These are phyloP conservation scores for Hypocrella siamensis DNA, from an alignment of 2,329 filamentous ascomycete species.

Conservation along the genomic window DNA sequence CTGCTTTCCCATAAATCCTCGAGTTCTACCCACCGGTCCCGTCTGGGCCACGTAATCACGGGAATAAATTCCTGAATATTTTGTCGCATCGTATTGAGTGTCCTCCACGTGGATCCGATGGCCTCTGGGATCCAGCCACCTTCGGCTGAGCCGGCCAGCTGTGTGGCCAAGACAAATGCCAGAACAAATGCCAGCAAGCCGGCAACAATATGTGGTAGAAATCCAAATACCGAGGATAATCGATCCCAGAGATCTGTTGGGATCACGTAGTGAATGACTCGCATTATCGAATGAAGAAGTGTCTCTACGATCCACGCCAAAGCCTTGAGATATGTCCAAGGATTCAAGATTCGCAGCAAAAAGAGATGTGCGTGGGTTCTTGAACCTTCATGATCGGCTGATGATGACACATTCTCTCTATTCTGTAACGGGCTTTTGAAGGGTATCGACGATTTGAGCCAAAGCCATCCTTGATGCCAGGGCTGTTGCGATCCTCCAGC, in stretches of 20 bases:
- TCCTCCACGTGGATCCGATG: conserved; percentile 1
- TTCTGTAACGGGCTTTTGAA: not conserved
- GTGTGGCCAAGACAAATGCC: conserved; percentile 3
- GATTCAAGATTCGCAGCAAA: conserved; percentile 14
- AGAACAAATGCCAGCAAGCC: conserved; percentile 3
- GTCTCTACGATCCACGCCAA: conserved; percentile 10
- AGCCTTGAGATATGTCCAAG: conserved; percentile 14
- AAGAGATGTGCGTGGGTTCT: conserved; percentile 3
- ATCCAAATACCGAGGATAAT: conserved; percentile 3
- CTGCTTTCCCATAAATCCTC: conserved; percentile 7
- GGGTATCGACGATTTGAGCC: conserved; percentile 7
- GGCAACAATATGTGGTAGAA: conserved; percentile 3
- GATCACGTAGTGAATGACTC: conserved; percentile 5
- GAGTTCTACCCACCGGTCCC: conserved; percentile 7
- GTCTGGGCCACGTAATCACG: conserved; percentile 12
- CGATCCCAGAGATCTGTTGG: conserved; percentile 4
- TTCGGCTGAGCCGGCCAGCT: conserved; percentile 1
- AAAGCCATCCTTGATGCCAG: conserved; percentile 8
- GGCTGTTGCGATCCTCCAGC: conserved; percentile 1
- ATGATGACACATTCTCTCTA: too few species aligned
- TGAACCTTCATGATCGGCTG: too few species aligned
- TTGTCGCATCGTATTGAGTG: conserved; percentile 3
- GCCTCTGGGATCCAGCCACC: conserved; percentile 4
- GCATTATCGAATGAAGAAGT: conserved; percentile 7
- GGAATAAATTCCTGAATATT: conserved; percentile 11